Conservation (phyloP, 129 eudicot species). For the Flaveria brownii region DNA sequence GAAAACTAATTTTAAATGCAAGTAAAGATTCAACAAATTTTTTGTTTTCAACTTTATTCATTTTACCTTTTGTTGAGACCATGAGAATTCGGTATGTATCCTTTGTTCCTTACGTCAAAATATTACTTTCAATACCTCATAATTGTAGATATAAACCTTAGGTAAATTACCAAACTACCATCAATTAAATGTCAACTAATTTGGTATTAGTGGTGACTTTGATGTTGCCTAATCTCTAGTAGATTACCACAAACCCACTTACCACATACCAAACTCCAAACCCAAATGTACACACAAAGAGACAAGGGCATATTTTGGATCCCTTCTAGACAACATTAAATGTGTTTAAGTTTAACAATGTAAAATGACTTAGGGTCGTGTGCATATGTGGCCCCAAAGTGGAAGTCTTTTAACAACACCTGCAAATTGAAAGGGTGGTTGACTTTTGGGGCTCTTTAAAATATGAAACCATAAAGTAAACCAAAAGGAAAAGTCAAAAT, state of each 20-base stretch:
- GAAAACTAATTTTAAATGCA: background rate
- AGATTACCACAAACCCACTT: conserved; percentile 31
- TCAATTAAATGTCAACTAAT: conserved; percentile 31
- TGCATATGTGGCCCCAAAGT: conserved; percentile 28
- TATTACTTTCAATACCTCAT: conserved; percentile 15
- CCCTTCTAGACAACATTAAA: conserved; percentile 19
- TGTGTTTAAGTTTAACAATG: background rate
- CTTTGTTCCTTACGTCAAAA: conserved; percentile 17
- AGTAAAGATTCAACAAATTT: background rate
- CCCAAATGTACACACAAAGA: conserved; percentile 28
- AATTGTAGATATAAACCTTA: conserved; percentile 7
- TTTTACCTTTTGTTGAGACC: conserved; percentile 18
- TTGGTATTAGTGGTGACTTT: conserved; percentile 29
- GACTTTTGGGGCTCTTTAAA: conserved; percentile 23
- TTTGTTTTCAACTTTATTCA: conserved; percentile 12
- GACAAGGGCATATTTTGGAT: conserved; percentile 7
- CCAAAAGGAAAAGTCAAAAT: conserved; percentile 32
- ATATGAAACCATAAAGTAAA: conserved; percentile 18
- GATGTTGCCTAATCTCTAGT: conserved; percentile 30
- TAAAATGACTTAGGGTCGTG: conserved; percentile 15
- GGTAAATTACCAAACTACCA: conserved; percentile 27
- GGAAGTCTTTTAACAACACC: conserved; percentile 12
- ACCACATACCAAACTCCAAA: conserved; percentile 30
- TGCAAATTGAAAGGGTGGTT: conserved; percentile 21
- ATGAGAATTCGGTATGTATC: conserved; percentile 18